Percentiles rank a stretch among this genome's conserved stretches.
These are phyloP conservation scores for Cronartium quercuum DNA, from an alignment of 1,284 basidiomycete species.

Conservation along the genomic window DNA sequence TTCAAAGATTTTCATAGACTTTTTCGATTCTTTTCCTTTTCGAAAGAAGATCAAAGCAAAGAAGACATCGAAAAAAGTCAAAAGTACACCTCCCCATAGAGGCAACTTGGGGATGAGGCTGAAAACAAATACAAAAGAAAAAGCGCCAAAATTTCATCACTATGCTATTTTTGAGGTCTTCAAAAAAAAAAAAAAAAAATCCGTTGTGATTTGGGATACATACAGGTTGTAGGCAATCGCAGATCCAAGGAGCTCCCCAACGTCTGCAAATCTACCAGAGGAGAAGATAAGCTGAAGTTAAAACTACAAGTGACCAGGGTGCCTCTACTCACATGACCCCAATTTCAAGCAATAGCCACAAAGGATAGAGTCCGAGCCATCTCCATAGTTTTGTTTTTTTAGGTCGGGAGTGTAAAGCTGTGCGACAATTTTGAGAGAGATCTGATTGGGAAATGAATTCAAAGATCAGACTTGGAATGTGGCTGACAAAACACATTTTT, in stretches of 20 bases:
- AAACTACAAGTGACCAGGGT: neutral
- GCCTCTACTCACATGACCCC: constrained; percentile 11
- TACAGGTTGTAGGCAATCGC: constrained; percentile 24
- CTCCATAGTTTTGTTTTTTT: neutral
- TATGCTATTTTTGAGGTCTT: no score
- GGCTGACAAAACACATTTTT: neutral
- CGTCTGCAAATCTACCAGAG: constrained; percentile 15
- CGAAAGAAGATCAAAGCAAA: constrained; percentile 27
- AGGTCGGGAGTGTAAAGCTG: neutral
- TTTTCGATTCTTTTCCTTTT: constrained; percentile 13
- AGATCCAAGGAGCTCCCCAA: constrained; percentile 37
- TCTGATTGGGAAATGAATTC: constrained; percentile 4
- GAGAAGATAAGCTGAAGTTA: neutral
- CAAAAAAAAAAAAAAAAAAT: no score
- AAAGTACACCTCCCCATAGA: constrained; percentile 2
- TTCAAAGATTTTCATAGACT: constrained; percentile 20
- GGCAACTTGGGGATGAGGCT: constrained; percentile 27
- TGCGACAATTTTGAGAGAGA: constrained; percentile 25
- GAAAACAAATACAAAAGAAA: neutral
- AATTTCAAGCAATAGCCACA: constrained; percentile 21
- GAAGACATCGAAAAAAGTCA: constrained; percentile 32
- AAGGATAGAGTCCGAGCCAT: constrained; percentile 6
- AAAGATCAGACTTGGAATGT: neutral
- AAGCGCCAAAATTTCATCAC: no score
- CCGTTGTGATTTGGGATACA: neutral